Evolutionary conservation across 129 eudicot genomes (phyloP), one percentile per base, ranked within the genome.

Genomic region (Centella asiatica): DNA sequence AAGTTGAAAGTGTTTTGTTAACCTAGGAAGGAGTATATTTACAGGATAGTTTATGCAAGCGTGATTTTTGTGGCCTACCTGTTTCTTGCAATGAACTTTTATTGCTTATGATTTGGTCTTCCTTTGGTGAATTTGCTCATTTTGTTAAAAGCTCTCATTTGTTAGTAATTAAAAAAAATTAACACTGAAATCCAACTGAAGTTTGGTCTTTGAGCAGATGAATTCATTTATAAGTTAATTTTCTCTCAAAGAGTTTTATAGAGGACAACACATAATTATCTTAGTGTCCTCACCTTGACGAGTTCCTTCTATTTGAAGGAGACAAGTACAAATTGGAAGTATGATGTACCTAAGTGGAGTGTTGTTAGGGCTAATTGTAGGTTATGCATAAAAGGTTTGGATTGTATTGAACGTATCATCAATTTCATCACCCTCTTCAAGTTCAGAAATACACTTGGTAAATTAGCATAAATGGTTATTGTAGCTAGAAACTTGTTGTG

Each of bases 1-100:
- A 71, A 77, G 86, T 74, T 69, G 17, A 23, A 17, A 33, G 60
- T 29, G 7, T 28, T 26, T 58, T 39, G 9, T 66, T 11, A 34
- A 33, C 18, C 46, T 57, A 56, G 27, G 62, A 32, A 36, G 11
- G 42, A 36, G 42, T 36, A 36, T 36, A 2, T 13, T 36, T 9
- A 13, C 12, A 36, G 42, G 11, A 36, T 36, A 36, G 2, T 10
- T n/a, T 57, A n/a, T 13, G 19, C 3, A 53, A 24, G 18, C 26
- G 32, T 51, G n/a, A 28, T 51, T n/a, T n/a, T n/a, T n/a, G n/a
- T n/a, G n/a, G n/a, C n/a, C n/a, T n/a, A n/a, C n/a, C n/a, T n/a
- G n/a, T 23, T 25, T 51, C 25, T 22, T 24, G 32, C 57, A n/a
- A n/a, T n/a, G n/a, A n/a, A n/a, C n/a, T n/a, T n/a, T n/a, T n/a